Evolutionary conservation across 1,284 basidiomycete genomes (phyloP), one percentile per base, ranked within the genome.

Genomic region (Wallemia hederae): DNA sequence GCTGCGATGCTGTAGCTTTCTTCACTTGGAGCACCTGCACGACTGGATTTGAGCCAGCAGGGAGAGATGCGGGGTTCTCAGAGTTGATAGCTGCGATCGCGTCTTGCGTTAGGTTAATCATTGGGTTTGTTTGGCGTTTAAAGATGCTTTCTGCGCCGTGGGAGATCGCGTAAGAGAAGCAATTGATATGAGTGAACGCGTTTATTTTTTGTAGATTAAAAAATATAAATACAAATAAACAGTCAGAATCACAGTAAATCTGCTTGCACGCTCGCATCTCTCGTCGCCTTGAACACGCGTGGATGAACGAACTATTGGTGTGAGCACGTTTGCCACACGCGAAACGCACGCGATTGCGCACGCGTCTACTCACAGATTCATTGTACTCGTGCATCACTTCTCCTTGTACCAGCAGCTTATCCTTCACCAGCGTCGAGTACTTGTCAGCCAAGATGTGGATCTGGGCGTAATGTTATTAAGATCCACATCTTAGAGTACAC

Each of bases 331-430:
- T n/a, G n/a, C n/a, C n/a, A n/a, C n/a, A n/a, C n/a, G n/a, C n/a
- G n/a, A n/a, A n/a, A n/a, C n/a, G n/a, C n/a, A n/a, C n/a, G n/a
- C n/a, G n/a, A n/a, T n/a, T n/a, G n/a, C n/a, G n/a, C n/a, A n/a
- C n/a, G n/a, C n/a, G n/a, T n/a, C n/a, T n/a, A 63, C 67, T 26
- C 39, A 71, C 86, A 70, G 79, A 80, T 67, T 80, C 74, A 65
- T 90, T 83, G 67, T 90, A 90, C 70, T 90, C 86, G 67, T 81
- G 77, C 77, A 90, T 77, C 14, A 88, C 83, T 67, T 89, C 86
- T 2, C 79, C 76, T 29, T 82, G 77, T 61, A 90, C 77, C 60
- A 85, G 78, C 58, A 76, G 77, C 64, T 77, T 80, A 71, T 90
- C 86, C 68, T 82, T 85, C 22, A 86, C 60, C 61, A 85, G 67